Evolutionary conservation across 768 basidiomycete species (phyloP), one percentile per base, ranked within the genome.

Genomic region (Psilocybe subaeruginosa): DNA sequence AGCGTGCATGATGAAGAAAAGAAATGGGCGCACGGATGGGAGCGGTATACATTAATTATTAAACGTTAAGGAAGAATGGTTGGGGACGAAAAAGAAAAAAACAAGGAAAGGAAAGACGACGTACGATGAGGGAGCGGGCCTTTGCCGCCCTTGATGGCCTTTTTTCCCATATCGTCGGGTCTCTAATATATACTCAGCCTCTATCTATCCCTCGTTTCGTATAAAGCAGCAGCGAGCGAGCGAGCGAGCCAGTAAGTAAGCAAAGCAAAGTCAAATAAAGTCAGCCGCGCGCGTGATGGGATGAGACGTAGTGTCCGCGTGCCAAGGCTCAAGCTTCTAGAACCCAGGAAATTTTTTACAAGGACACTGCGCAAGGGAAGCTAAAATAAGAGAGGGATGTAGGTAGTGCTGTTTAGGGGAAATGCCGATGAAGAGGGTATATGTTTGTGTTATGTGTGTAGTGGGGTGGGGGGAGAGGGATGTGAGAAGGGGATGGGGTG

Each of bases 111-210:
- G 30, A 56, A 30, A n/a, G 35, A 33, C 23, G 17, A 45, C 54
- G 3, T 45, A 46, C 46, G 27, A 54, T 45, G 39, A 37, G 54
- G 52, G 27, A 60, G 53, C 27, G 69, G 70, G 41, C 69, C 69
- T 60, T 70, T 72, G 16, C 68, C 70, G 52, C 60, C 66, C 58
- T 68, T 69, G 33, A 37, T 37, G 3, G 51, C 16, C 33, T 53
- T 53, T 55, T 59, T 48, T 12, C 50, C 48, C 61, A 62, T 67
- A 61, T 43, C 41, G 41, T 43, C 37, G 7, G 8, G 37, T 39
- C 37, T 43, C 41, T 14, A 43, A n/a, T 43, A 12, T n/a, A 7
- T 43, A 14, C 8, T 3, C 41, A 8, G 7, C 37, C 14, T 14
- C 14, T 39, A 8, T 39, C 37, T 39, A 23, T 35, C 33, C 11